A percentile compares a stretch with the other conserved stretches of the same genome.
Conservation (phyloP, 371 early-diverging fungal species). For the Syncephalis plumigaleata region DNA sequence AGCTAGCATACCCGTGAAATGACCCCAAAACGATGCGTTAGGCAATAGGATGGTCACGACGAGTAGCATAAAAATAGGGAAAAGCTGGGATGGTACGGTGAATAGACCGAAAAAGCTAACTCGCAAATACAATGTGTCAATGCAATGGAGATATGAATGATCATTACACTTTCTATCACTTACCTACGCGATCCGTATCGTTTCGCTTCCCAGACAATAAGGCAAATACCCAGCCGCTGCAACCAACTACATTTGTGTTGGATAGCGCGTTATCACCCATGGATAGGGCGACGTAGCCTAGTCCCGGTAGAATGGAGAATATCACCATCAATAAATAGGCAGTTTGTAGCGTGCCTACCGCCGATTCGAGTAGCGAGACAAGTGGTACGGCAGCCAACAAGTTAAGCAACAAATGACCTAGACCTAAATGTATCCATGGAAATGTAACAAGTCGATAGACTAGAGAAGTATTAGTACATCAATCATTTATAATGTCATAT, state of each 20-base stretch:
- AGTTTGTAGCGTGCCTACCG: background rate
- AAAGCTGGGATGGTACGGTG: background rate
- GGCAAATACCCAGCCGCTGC: background rate
- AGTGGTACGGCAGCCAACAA: slow-evolving; percentile 1
- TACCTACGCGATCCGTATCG: background rate
- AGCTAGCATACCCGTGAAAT: background rate
- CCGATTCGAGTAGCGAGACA: background rate
- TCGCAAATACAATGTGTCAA: background rate
- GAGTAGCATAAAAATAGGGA: slow-evolving; percentile 1
- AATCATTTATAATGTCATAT: too few relatives aligned
- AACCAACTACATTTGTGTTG: background rate
- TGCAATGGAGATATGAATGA: background rate
- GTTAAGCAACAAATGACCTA: slow-evolving; percentile 2
- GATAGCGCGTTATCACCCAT: background rate
- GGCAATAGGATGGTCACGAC: background rate
- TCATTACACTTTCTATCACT: background rate
- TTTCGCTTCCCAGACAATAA: slow-evolving; percentile 3
- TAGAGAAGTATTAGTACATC: background rate
- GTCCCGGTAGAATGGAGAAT: background rate
- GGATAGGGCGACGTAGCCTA: background rate
- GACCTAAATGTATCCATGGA: slow-evolving; percentile 2
- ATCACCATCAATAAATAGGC: background rate
- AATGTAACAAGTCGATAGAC: slow-evolving; percentile 2
- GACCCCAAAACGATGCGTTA: slow-evolving; percentile 3
- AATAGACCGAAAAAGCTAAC: slow-evolving; percentile 3